Conservation (phyloP, 305 asterid species). For the Fraxinus angustifolia region DNA sequence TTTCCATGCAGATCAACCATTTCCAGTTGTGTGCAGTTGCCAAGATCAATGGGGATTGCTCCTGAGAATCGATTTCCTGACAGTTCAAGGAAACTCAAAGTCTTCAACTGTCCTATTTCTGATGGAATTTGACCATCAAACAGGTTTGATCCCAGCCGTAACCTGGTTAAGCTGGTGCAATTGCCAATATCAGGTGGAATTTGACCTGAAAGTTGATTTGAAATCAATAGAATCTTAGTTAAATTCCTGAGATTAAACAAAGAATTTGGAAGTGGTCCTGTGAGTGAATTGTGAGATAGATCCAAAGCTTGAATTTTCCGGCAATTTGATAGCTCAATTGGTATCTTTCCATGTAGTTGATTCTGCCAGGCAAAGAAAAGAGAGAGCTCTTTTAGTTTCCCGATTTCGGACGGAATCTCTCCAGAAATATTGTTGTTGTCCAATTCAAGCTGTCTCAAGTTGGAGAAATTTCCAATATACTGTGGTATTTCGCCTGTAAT, state of each 20-base stretch:
- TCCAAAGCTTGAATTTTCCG: constrained; percentile 56
- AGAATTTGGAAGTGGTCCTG: constrained; percentile 48
- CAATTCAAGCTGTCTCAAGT: constrained; percentile 56
- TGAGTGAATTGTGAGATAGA: constrained; percentile 55
- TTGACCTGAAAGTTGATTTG: constrained; percentile 57
- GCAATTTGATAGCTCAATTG: constrained; percentile 48
- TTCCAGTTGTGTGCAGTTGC: constrained; percentile 51
- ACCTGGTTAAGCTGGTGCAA: constrained; percentile 50
- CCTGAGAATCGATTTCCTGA: constrained; percentile 54
- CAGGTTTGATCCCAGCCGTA: constrained; percentile 55
- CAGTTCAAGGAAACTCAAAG: constrained; percentile 57
- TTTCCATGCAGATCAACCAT: constrained; percentile 60
- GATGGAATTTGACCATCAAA: constrained; percentile 48
- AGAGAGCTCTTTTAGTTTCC: constrained; percentile 51
- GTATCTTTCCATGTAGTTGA: constrained; percentile 57
- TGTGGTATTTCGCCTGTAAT: constrained; percentile 51
- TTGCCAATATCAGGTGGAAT: constrained; percentile 62
- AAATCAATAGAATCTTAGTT: constrained; percentile 54
- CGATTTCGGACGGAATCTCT: constrained; percentile 51
- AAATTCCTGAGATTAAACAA: constrained; percentile 56
- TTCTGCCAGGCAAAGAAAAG: constrained; percentile 74
- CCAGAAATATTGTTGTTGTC: constrained; percentile 64
- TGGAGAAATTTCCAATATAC: constrained; percentile 46
- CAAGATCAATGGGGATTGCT: constrained; percentile 47
- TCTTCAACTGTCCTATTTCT: constrained; percentile 41